Evolutionary conservation across 495 filamentous ascomycete species (phyloP).

Genomic region (Penicillium lividum): DNA sequence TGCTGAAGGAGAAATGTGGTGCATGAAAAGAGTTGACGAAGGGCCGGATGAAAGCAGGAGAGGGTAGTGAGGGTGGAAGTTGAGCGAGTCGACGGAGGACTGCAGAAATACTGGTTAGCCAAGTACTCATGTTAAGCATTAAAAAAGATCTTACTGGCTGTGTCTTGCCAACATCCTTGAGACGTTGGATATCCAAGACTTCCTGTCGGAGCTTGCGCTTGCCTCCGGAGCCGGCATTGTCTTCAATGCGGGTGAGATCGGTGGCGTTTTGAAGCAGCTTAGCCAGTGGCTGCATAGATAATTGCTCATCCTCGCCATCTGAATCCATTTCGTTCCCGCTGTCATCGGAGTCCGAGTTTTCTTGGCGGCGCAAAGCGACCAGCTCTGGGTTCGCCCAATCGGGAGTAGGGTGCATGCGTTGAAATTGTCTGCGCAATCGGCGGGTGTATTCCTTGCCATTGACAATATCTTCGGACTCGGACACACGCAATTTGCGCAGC

Average conservation of each 20-base stretch:
- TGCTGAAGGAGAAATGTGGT: conserved; percentile 78
- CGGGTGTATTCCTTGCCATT: conserved; percentile 81
- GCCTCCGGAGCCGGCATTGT: conserved; percentile 34
- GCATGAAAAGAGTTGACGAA: conserved; percentile 79
- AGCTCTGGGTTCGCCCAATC: conserved; percentile 66
- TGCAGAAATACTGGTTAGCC: conserved; percentile 27
- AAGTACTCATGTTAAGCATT: conserved; percentile 1
- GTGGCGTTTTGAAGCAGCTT: conserved; percentile 71
- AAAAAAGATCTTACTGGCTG: conserved; percentile 52
- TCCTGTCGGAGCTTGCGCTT: conserved; percentile 77
- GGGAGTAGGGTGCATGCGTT: conserved; percentile 75
- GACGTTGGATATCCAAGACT: conserved; percentile 78
- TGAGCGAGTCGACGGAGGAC: conserved; percentile 79
- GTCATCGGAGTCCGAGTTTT: conserved; percentile 36
- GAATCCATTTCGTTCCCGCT: conserved; percentile 50
- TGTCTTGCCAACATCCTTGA: conserved; percentile 61
- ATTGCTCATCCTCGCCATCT: conserved; percentile 60
- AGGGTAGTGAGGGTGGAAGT: conserved; percentile 85
- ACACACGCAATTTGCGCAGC: conserved; percentile 75
- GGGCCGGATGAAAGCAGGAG: conserved; percentile 86
- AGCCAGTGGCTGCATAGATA: conserved; percentile 73
- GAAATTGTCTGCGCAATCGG: conserved; percentile 77
- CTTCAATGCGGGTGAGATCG: conserved; percentile 50
- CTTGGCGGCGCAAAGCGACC: conserved; percentile 53
- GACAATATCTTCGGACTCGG: conserved; percentile 81